phyloP scores from a whole-genome alignment of 495 filamentous ascomycete genomes.

The Pseudotulostoma volvatum region DNA sequence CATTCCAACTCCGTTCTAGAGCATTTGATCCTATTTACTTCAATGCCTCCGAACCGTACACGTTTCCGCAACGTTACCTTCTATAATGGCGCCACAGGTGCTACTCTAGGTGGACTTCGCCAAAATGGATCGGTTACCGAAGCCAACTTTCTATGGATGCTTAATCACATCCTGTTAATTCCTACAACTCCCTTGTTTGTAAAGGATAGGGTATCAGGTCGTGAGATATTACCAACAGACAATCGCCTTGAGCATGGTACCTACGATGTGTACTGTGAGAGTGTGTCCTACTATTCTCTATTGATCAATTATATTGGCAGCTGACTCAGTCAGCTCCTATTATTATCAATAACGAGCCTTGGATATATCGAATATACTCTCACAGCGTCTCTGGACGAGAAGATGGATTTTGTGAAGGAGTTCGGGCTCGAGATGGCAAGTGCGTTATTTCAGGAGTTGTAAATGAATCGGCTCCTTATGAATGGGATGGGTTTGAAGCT shows the following conservation, averaged over 20 bases:
- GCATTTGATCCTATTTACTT: no score
- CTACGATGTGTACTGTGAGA: neutral
- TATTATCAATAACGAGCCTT: neutral
- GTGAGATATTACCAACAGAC: neutral
- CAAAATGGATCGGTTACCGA: neutral
- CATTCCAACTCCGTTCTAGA: no score
- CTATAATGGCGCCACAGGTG: conserved; percentile 44
- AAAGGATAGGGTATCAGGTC: no score
- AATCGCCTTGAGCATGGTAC: neutral
- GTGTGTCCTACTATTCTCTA: neutral
- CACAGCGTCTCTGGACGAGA: neutral
- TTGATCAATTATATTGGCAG: no score
- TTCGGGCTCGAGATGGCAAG: neutral
- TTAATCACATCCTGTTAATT: neutral
- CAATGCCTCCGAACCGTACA: no score
- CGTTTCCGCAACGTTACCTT: no score
- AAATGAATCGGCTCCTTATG: neutral
- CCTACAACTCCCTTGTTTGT: neutral
- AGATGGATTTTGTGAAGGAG: neutral
- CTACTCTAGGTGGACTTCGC: neutral
- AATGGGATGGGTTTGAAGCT: conserved; percentile 5
- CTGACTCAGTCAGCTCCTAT: no score
- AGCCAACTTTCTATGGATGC: neutral
- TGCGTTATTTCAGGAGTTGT: neutral
- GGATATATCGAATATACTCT: neutral